Evolutionary conservation across 805 yeast species (phyloP), one percentile per base, ranked within the genome.

Genomic region (Brettanomyces naardenensis): DNA sequence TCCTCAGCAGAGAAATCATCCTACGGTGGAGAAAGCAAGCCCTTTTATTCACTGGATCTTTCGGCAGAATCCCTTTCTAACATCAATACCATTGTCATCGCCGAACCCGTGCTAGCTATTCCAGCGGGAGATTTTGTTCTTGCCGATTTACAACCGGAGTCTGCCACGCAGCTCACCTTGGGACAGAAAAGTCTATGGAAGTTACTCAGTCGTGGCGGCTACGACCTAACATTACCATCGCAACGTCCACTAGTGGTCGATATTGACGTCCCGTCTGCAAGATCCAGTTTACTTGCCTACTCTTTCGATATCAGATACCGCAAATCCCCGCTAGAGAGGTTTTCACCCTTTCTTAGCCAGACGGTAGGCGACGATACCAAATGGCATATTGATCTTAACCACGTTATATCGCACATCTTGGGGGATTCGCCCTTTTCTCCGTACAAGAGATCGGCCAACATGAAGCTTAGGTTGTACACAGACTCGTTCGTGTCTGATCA

Each of bases 311-410:
- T 58, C 4, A 42, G 62, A 20, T 58, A 55, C 38, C 46, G 44
- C 30, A 47, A 47, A 18, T 51, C 59, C 4, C 44, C 39, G 18
- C 26, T 19, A 6, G 63, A 56, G 37, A 44, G 52, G 31, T 82
- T 80, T 49, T 58, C 73, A 17, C 84, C 95, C 1, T 65, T 87
- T 27, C 56, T 83, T 3, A 68, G 87, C 40, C 95, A 88, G 56
- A 71, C 72, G 61, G 63, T 75, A 4, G 61, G 65, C 9, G 78
- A 75, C 26, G 96, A 89, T 54, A 70, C 86, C 0, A 87, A 86
- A 59, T 89, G 90, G 88, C 83, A 78, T 49, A 58, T 81, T 6
- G 69, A 78, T 39, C 42, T 78, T 1, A 10, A 10, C 11, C 18
- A 62, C 5, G 57, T 65, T 41, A 63, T 51, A 42, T 55, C 66